Evolutionary conservation across 768 basidiomycete genomes (phyloP).

Genomic region (Xerocomellus chrysenteron): DNA sequence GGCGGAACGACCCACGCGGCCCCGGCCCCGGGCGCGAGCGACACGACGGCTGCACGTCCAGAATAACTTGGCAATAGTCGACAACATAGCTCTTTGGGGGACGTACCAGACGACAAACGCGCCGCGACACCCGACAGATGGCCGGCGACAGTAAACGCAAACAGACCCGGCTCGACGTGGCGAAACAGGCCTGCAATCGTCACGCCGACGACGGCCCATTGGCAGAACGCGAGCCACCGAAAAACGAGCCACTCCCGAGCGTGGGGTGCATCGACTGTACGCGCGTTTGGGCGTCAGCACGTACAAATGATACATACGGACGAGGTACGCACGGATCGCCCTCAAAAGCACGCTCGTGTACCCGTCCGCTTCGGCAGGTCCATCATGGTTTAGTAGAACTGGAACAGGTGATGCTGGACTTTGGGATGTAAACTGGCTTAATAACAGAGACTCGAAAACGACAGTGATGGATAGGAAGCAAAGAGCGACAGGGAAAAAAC

Average conservation of each 20-base stretch:
- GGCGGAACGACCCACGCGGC: neutral
- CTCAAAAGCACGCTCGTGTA: conserved; percentile 6
- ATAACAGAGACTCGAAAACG: neutral
- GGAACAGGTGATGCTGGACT: no score
- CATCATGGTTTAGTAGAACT: no score
- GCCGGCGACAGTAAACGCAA: no score
- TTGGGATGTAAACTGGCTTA: neutral
- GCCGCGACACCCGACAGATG: neutral
- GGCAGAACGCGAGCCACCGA: conserved; percentile 6
- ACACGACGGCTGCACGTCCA: no score
- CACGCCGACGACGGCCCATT: conserved; percentile 5
- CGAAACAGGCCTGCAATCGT: neutral
- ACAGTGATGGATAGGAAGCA: conserved; percentile 8
- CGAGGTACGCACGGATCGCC: conserved; percentile 13
- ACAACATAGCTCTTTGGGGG: no score
- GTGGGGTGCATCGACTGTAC: conserved; percentile 18
- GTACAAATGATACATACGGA: neutral
- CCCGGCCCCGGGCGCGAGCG: no score
- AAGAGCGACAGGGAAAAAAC: conserved; percentile 17
- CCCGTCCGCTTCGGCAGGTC: neutral
- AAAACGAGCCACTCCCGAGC: conserved; percentile 15
- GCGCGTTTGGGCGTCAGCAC: neutral
- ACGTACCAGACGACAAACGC: conserved; percentile 1
- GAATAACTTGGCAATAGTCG: no score
- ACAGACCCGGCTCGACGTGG: neutral